These are phyloP conservation scores for Ormosia emarginata DNA, from an alignment of 306 rosid genomes.

Conservation along the genomic window DNA sequence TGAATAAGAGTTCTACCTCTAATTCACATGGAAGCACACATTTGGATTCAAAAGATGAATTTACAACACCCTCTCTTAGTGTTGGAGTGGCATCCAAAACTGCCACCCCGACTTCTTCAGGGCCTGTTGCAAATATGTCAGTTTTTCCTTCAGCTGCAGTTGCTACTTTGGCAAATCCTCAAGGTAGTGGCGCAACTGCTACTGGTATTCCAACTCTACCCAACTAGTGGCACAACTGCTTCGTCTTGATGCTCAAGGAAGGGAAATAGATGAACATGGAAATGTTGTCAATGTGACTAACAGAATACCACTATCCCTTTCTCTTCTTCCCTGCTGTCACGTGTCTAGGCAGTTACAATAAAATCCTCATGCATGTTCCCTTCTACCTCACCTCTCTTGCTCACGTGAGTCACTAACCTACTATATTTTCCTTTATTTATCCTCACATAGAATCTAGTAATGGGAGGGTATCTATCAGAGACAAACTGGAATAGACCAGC, in stretches of 20 bases:
- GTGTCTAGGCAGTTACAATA: too few relatives aligned
- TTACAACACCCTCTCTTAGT: slow-evolving; percentile 28
- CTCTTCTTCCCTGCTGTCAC: too few relatives aligned
- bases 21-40: slow-evolving; percentile 42
- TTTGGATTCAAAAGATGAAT: slow-evolving; percentile 42
- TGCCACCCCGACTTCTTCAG: slow-evolving; percentile 36
- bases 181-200: slow-evolving; percentile 30
- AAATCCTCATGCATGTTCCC: too few relatives aligned
- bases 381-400: too few relatives aligned
- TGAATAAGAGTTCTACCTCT: slow-evolving; percentile 56
- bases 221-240: slow-evolving; percentile 72
- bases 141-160: slow-evolving; percentile 38
- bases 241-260: slow-evolving; percentile 94
- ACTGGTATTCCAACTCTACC: slow-evolving; percentile 45
- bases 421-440: too few relatives aligned
- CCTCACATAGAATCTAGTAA: too few relatives aligned
- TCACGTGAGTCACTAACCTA: too few relatives aligned
- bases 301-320: too few relatives aligned
- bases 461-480: too few relatives aligned
- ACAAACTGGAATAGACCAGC: too few relatives aligned
- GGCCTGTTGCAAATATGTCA: slow-evolving; percentile 34
- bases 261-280: slow-evolving; percentile 96
- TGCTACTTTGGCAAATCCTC: slow-evolving; percentile 13
- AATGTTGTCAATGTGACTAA: slow-evolving; percentile 70
- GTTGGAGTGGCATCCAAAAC: slow-evolving; percentile 32